phyloP scores from a whole-genome alignment of 805 yeast genomes.

The Yamadazyma takamatsuzukensis region DNA sequence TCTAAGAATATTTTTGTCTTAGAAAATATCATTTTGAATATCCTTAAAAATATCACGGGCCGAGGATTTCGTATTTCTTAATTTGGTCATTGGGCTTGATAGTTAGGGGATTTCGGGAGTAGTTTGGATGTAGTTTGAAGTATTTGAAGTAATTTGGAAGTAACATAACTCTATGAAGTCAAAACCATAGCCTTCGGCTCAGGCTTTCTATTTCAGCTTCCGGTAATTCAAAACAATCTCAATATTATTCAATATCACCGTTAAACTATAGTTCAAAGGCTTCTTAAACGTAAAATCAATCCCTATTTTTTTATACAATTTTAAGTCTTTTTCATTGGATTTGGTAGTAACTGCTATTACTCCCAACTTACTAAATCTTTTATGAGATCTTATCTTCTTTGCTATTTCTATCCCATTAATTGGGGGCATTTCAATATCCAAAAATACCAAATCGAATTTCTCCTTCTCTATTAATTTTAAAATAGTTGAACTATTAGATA shows the following conservation, averaged over 20 bases:
- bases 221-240: slow-evolving; percentile 13
- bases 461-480: slow-evolving; percentile 13
- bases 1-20: too few species aligned
- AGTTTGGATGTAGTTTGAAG: background rate
- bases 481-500: slow-evolving; percentile 29
- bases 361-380: slow-evolving; percentile 20
- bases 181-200: background rate
- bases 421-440: slow-evolving; percentile 46
- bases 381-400: slow-evolving; percentile 11
- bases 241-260: slow-evolving; percentile 12
- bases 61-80: too few species aligned
- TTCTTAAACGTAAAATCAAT: slow-evolving; percentile 40
- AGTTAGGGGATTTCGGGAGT: background rate
- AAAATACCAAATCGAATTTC: slow-evolving; percentile 29
- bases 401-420: slow-evolving; percentile 39
- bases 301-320: slow-evolving; percentile 29
- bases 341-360: slow-evolving; percentile 42
- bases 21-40: too few species aligned
- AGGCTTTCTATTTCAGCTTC: slow-evolving; percentile 7
- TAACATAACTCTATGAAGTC: slow-evolving; percentile 8
- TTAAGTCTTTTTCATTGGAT: slow-evolving; percentile 22
- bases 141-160: background rate
- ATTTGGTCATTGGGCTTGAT: too few species aligned
- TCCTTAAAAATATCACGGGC: too few species aligned
- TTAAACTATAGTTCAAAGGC: slow-evolving; percentile 27